Evolutionary conservation across 495 filamentous ascomycete species (phyloP).

Genomic region (Aspergillus sparsus): DNA sequence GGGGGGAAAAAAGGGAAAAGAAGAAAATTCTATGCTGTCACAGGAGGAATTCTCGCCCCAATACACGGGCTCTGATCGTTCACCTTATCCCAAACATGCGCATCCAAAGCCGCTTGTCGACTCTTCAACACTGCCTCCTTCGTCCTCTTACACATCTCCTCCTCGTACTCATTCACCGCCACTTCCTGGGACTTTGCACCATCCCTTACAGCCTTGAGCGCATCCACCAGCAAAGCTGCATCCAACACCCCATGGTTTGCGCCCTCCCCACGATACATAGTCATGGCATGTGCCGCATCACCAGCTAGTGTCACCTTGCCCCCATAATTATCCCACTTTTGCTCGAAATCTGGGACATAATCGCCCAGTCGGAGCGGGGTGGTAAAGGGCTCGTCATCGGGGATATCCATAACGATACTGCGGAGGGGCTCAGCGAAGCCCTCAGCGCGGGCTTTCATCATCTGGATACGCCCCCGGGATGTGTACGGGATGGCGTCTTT

Average conservation of each 20-base stretch:
- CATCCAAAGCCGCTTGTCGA: constrained; percentile 10
- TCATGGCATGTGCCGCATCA: constrained; percentile 13
- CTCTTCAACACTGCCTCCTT: constrained; percentile 2
- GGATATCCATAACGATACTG: no score
- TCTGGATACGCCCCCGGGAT: no score
- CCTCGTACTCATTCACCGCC: constrained; percentile 1
- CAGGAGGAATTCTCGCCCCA: constrained; percentile 9
- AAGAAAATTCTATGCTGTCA: background rate
- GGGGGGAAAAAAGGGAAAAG: no score
- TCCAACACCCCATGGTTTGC: constrained; percentile 12
- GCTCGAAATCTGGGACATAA: background rate
- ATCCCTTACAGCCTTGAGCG: no score
- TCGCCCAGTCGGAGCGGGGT: background rate
- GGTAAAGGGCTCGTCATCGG: background rate
- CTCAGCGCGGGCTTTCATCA: no score
- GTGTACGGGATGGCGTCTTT: no score
- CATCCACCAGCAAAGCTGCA: constrained; percentile 4
- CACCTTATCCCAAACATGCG: constrained; percentile 9
- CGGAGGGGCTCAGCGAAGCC: no score
- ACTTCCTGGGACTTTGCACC: background rate
- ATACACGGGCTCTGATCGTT: constrained; percentile 10
- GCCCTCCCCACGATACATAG: constrained; percentile 8
- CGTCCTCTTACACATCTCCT: constrained; percentile 11
- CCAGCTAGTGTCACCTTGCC: constrained; percentile 11
- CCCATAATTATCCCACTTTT: constrained; percentile 2